Evolutionary conservation across 2,329 filamentous ascomycete genomes (phyloP), one percentile per base, ranked within the genome.

Genomic region (Metarhizium album): DNA sequence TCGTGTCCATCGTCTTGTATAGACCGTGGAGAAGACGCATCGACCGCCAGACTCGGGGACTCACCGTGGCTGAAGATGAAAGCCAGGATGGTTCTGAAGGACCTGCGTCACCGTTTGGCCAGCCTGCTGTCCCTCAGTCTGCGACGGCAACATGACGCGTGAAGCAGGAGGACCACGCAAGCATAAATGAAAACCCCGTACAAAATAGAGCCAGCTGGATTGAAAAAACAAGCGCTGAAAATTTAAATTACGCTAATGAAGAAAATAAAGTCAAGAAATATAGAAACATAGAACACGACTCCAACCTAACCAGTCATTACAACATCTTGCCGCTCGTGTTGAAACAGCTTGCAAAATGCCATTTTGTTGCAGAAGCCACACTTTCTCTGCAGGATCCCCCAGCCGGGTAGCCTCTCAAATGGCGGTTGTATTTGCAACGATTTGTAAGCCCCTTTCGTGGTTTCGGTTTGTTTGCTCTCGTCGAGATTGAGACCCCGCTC

Each of bases 1-100:
- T 80, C 2, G 73, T 86, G 0, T 89, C 87, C 7, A 78, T 95
- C 0, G 14, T 91, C 0, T 63, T 86, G 1, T 96, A 96, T 63
- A 79, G 77, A 56, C 87, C 87, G 0, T 96, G 91, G 90, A 77
- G 88, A 27, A 64, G 69, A 42, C 66, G 70, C 8, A 67, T 76
- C 40, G 67, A 69, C 8, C 58, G 59, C 27, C 58, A 55, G 42
- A 54, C 52, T 16, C 50, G 51, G 22, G 48, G 53, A 4, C 42
- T 58, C 43, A 49, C 54, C 6, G 43, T 48, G 6, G 53, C 47
- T 3, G 52, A 37, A 29, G 37, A 22, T 31, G 49, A 29, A 29
- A 37, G 20, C 20, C 4, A 13, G 23, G 27, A 23, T 4, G 40
- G 23, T 18, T 37, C 27, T 4, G 18, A 42, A 22, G 46, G n/a